Percentiles rank a stretch among this genome's conserved stretches.
Evolutionary conservation across 129 eudicot genomes (phyloP).

Genomic region (Saussurea involucrata): DNA sequence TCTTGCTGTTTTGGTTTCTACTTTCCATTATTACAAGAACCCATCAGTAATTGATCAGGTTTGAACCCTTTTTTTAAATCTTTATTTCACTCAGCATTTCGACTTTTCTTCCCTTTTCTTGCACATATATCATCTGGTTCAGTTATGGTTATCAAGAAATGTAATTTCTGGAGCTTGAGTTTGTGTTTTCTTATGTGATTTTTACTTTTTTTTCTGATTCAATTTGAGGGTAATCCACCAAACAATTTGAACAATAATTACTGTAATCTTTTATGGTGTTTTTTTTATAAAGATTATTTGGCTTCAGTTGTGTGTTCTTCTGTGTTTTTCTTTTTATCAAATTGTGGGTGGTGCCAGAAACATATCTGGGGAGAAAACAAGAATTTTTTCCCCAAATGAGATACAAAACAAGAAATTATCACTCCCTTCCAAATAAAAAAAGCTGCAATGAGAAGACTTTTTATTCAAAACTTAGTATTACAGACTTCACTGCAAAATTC

Average conservation of each 20-base stretch:
- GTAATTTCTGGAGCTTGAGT: not conserved
- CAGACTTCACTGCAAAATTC: constrained; percentile 9
- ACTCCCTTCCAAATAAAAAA: not conserved
- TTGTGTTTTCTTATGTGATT: not conserved
- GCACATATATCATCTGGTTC: not conserved
- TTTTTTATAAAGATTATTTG: not conserved
- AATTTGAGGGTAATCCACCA: constrained; percentile 1
- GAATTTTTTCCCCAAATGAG: not conserved
- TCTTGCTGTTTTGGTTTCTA: constrained; percentile 75
- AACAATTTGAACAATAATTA: not conserved
- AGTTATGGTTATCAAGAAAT: not conserved
- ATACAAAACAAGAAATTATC: not conserved
- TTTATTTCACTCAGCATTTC: not conserved
- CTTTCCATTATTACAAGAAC: constrained; percentile 70
- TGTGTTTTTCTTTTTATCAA: not conserved
- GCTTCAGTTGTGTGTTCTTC: constrained; percentile 5
- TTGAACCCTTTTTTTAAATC: not conserved
- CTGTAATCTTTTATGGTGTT: not conserved
- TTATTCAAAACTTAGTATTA: not conserved
- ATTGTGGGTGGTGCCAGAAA: constrained; percentile 14
- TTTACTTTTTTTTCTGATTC: not conserved
- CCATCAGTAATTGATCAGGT: constrained; percentile 90
- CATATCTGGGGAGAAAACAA: not conserved
- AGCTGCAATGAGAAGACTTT: not conserved
- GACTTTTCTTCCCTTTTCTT: not conserved